phyloP scores from a whole-genome alignment of 1,284 basidiomycete species.

The Ustilago esculenta region DNA sequence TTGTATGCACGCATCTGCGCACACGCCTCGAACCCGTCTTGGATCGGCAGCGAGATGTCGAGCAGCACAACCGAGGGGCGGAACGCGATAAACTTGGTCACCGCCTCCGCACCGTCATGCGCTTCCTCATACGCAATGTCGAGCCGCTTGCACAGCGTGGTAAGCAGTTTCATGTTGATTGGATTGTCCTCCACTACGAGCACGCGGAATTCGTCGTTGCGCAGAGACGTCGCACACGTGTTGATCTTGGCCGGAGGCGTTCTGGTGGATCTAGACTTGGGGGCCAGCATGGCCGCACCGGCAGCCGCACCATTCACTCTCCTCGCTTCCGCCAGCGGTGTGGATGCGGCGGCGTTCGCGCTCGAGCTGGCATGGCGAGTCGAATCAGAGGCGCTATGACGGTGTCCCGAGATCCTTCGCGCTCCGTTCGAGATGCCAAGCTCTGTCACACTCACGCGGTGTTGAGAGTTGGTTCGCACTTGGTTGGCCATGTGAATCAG shows the following conservation, averaged over 20 bases:
- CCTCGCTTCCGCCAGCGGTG: background rate
- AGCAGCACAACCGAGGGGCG: slow-evolving; percentile 53
- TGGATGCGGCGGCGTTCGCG: background rate
- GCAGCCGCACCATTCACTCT: slow-evolving; percentile 4
- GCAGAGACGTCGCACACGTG: background rate
- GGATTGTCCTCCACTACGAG: slow-evolving; percentile 61
- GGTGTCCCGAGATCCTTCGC: slow-evolving; percentile 12
- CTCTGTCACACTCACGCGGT: slow-evolving; percentile 18
- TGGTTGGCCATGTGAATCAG: slow-evolving; percentile 19
- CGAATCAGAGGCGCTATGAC: background rate
- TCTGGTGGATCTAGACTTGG: slow-evolving; percentile 1
- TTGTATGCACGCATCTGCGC: slow-evolving; percentile 50
- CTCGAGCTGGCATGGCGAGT: background rate
- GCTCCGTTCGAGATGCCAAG: background rate
- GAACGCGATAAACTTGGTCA: slow-evolving; percentile 44
- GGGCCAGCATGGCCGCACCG: background rate
- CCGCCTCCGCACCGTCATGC: slow-evolving; percentile 54
- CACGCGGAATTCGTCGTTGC: slow-evolving; percentile 44
- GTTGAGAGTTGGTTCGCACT: slow-evolving; percentile 9
- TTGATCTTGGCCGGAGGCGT: slow-evolving; percentile 7
- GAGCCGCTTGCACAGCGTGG: slow-evolving; percentile 41
- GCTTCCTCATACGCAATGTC: slow-evolving; percentile 49
- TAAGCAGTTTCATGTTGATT: slow-evolving; percentile 56
- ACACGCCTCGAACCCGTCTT: slow-evolving; percentile 56
- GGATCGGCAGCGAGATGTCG: slow-evolving; percentile 56